Evolutionary conservation across 2,329 filamentous ascomycete species (phyloP).

Genomic region (Curvularia sp.): DNA sequence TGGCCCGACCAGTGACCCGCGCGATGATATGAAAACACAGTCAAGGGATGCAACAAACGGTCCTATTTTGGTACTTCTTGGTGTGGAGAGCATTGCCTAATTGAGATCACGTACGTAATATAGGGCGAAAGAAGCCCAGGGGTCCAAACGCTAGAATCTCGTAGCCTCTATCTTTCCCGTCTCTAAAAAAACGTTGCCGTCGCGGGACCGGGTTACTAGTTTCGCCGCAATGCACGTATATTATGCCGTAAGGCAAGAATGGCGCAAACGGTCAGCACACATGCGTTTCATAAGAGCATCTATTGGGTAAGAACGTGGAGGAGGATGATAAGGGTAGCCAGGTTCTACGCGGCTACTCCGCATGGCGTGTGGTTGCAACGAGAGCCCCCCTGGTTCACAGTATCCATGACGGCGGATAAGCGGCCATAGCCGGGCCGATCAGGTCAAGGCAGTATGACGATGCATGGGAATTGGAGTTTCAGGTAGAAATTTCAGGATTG

Average conservation of each 20-base stretch:
- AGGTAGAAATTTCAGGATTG: background rate
- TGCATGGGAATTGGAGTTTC: background rate
- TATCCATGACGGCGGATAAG: background rate
- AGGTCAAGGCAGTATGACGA: background rate
- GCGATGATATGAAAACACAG: background rate
- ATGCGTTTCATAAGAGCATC: background rate
- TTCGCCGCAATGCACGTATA: background rate
- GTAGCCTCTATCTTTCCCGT: background rate
- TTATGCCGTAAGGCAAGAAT: background rate
- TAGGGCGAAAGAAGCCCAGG: background rate
- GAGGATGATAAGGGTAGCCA: background rate
- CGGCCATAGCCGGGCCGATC: background rate
- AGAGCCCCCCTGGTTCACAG: background rate
- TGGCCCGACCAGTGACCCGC: background rate
- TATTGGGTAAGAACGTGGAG: background rate
- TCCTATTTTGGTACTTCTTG: background rate
- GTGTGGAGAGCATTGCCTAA: background rate
- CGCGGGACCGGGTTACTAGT: background rate
- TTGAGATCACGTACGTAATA: background rate
- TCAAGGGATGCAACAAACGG: background rate
- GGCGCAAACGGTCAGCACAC: background rate
- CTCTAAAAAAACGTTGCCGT: background rate
- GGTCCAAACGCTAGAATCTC: no score
- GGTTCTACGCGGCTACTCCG: background rate
- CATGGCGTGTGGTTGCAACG: no score